These are phyloP conservation scores for Aspergillus leporis DNA, from an alignment of 495 filamentous ascomycete species.

Conservation along the genomic window DNA sequence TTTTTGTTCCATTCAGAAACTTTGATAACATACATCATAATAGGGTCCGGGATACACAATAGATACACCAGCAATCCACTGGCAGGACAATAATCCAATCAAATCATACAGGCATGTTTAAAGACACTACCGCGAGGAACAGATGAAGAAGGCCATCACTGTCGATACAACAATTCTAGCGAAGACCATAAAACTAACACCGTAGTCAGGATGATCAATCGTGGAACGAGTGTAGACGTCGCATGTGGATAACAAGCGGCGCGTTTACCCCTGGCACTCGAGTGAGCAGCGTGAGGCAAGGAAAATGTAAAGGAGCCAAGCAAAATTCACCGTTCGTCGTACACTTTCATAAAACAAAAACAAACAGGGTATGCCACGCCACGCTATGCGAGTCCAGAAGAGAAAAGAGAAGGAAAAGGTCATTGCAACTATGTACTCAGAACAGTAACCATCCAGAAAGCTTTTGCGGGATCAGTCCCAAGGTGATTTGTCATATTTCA, in stretches of 20 bases:
- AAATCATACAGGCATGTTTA: constrained; percentile 11
- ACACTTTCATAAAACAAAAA: constrained; percentile 35
- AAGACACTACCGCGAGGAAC: constrained; percentile 4
- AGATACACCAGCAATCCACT: neutral
- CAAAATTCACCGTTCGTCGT: constrained; percentile 31
- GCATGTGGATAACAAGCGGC: constrained; percentile 13
- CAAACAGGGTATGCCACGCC: constrained; percentile 53
- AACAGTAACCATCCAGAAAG: constrained; percentile 22
- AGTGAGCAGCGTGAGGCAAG: neutral
- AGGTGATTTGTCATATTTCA: neutral
- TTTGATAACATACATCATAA: constrained; percentile 10
- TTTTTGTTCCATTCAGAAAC: constrained; percentile 5
- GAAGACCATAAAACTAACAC: neutral
- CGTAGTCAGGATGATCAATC: neutral
- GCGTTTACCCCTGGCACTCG: constrained; percentile 7
- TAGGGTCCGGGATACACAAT: neutral
- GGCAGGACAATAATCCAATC: constrained; percentile 2
- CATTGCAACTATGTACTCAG: constrained; percentile 46
- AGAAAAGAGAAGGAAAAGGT: constrained; percentile 25
- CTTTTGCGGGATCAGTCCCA: constrained; percentile 11
- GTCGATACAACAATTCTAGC: constrained; percentile 2
- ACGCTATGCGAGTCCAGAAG: constrained; percentile 47
- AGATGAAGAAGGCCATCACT: neutral
- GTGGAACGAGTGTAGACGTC: constrained; percentile 11
- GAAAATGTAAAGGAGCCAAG: constrained; percentile 12